Base-by-base conservation (phyloP, 129 eudicot species). In the Helianthus annuus region DNA sequence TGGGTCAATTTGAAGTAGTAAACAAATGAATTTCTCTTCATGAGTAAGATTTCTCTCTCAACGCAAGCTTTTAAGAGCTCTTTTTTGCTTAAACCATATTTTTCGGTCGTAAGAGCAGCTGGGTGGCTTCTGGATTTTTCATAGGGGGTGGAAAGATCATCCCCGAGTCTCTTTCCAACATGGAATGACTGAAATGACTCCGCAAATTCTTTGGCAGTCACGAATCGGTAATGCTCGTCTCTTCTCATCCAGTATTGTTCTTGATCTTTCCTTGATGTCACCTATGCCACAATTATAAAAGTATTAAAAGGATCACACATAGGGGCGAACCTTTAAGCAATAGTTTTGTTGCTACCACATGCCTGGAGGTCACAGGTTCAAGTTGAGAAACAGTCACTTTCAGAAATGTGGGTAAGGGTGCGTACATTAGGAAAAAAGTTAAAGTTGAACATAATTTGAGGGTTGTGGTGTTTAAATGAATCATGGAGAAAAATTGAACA, bases 41-140 rank as follows among this genome's bases (percentile, higher is more conserved):
- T 82, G 27, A 87, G 84, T 70, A 87, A 64, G 57, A 75, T 14
- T 59, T 87, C 93, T 71, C 89, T 79, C 19, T 72, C 70, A 0
- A 67, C 12, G 32, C 81, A 85, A 13, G 93, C 82, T 69, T 87
- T 84, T 44, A 87, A 64, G 53, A 87, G 79, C 59, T 82, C 93
- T 60, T 49, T 87, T 38, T 74, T 80, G 1, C 80, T 74, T 38
- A 84, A 22, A 60, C 89, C 87, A 4, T 79, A 87, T 46, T 65
- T 82, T 15, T 78, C 24, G n/a, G 87, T 84, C 2, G 93, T 76
- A 66, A 87, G 71, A 66, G 93, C 89, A 6, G 89, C 93, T 1
- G 93, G 89, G 51, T 87, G 92, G 68, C 92, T 84, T 59, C 71
- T 79, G 52, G 65, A 76, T 74, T 82, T 87, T 27, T 87, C 87